These are phyloP conservation scores for Kurtzmaniella natalensis DNA, from an alignment of 1,139 yeast species.

Conservation along the genomic window DNA sequence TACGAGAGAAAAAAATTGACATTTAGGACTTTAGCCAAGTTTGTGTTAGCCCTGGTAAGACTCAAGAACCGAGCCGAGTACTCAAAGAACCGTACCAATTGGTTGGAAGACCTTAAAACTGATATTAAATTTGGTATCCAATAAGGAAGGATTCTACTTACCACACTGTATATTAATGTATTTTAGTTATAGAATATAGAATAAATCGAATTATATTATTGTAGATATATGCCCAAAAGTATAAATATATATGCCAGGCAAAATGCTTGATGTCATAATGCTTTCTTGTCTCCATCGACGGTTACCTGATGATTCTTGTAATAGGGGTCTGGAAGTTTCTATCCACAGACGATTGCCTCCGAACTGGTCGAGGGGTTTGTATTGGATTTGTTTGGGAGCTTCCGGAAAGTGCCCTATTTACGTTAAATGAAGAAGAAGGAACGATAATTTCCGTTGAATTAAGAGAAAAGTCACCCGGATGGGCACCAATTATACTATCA, in stretches of 20 bases:
- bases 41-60: slow-evolving; percentile 55
- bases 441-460: slow-evolving; percentile 26
- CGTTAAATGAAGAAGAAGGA: slow-evolving; percentile 18
- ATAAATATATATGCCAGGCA: too few species aligned
- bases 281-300: too few species aligned
- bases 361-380: slow-evolving; percentile 40
- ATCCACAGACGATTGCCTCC: slow-evolving; percentile 38
- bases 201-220: too few species aligned
- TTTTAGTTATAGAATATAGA: too few species aligned
- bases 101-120: slow-evolving; percentile 20
- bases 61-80: slow-evolving; percentile 37
- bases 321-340: slow-evolving; percentile 41
- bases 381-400: slow-evolving; percentile 10
- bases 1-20: slow-evolving; percentile 14
- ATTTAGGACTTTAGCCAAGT: slow-evolving; percentile 39
- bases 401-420: slow-evolving; percentile 2
- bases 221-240: too few species aligned
- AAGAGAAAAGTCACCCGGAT: slow-evolving; percentile 27
- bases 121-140: slow-evolving; percentile 20
- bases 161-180: too few species aligned
- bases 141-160: slow-evolving; percentile 8
- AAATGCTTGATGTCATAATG: too few species aligned
- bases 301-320: slow-evolving; percentile 32
- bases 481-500: slow-evolving; percentile 22
- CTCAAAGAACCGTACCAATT: slow-evolving; percentile 21